Conservation (phyloP, 148 eudicot species). For the Rhododendron molle region DNA sequence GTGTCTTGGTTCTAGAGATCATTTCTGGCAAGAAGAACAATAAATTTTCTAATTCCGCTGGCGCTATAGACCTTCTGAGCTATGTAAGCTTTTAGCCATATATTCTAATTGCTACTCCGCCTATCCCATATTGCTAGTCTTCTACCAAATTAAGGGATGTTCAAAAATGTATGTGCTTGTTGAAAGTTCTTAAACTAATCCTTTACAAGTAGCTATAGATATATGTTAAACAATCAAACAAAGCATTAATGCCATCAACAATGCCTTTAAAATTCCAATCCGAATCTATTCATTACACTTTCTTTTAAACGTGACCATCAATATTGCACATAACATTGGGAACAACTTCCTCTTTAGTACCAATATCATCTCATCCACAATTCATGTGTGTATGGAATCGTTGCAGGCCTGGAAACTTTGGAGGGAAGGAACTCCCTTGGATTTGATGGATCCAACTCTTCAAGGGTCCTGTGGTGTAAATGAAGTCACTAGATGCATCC, state of each 20-base stretch:
- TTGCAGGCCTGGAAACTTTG: constrained; percentile 33
- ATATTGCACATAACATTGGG: neutral
- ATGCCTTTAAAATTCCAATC: neutral
- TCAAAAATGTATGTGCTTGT: neutral
- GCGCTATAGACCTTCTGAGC: constrained; percentile 6
- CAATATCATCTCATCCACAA: neutral
- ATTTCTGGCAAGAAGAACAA: constrained; percentile 24
- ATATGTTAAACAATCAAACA: neutral
- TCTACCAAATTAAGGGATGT: neutral
- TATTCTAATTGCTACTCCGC: neutral
- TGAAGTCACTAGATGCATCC: constrained; percentile 36
- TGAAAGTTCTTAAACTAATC: neutral
- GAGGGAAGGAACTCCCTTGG: constrained; percentile 18
- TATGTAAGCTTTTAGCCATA: constrained; percentile 25
- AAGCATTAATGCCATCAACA: neutral
- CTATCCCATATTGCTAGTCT: neutral
- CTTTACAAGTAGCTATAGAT: neutral
- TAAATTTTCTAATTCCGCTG: neutral
- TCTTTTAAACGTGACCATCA: neutral
- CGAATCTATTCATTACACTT: neutral
- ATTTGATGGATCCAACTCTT: constrained; percentile 26
- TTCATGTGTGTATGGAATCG: neutral
- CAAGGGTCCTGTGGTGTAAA: constrained; percentile 8
- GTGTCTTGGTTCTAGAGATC: constrained; percentile 39
- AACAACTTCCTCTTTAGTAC: neutral